Base-by-base conservation (phyloP, 1,284 basidiomycete genomes). In the Moniliella sp. region DNA sequence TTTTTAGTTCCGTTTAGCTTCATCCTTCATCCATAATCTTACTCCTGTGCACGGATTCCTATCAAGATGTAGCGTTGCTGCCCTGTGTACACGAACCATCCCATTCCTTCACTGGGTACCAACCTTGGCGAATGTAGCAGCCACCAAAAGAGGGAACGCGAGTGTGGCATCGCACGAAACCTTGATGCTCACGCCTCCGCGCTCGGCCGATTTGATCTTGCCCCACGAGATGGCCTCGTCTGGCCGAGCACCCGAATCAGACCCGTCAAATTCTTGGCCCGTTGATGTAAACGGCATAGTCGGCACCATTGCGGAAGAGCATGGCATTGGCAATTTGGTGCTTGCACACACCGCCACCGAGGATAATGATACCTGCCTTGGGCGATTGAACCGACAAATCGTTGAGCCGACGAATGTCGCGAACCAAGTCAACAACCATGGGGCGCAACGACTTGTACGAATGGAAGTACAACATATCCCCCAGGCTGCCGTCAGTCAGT, bases 141-240 rank as follows among this genome's bases (percentile, higher is more conserved):
- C 81, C 0, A 88, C 80, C 4, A 86, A 64, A 48, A 86, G 64
- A 4, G 81, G 81, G 61, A 86, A 86, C n/a, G 81, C 78, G 25
- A 88, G 65, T 0, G 81, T 86, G 4, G 81, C 81, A 47, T 79
- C 76, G 25, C 74, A 74, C 46, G 69, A 78, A 23, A 39, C 84
- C 70, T 97, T 97, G 36, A 97, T 79, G 17, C 78, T 72, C 62
- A 91, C 75, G 0, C 88, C 76, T 8, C 76, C 77, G 18, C 51
- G 52, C 15, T 47, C 55, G 1, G 40, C 39, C 16, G 78, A 76
- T 29, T 82, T 73, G 45, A 97, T 93, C 66, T 97, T 99, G 3
- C 88, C 91, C 88, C 88, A 99, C n/a, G 81, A 88, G 13, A 99
- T 74, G 2, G 88, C 91, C 62, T 99, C 88, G 53, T 99, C 91